Conservation (phyloP, 495 filamentous ascomycete species). For the Chaetomium cochliodes region DNA sequence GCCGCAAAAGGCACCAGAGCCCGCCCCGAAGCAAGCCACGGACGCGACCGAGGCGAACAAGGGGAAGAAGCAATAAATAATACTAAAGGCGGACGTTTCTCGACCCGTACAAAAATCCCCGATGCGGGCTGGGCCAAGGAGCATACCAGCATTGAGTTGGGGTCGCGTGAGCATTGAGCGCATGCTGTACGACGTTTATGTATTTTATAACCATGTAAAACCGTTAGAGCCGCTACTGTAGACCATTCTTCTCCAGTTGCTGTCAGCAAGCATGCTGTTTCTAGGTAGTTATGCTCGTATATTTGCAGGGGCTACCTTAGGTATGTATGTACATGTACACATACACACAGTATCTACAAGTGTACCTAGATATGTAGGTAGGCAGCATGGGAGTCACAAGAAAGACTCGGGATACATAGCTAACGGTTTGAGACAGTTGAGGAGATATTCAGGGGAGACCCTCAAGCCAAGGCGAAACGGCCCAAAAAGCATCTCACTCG, state of each 20-base stretch:
- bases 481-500: neutral
- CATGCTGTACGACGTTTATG: constrained; percentile 23
- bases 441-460: neutral
- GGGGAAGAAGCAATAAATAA: constrained; percentile 26
- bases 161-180: constrained; percentile 10
- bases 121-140: neutral
- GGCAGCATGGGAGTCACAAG: no score
- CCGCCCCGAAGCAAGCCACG: constrained; percentile 25
- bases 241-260: constrained; percentile 14
- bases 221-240: neutral
- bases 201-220: constrained; percentile 11
- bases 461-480: neutral
- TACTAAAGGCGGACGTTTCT: neutral
- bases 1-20: constrained; percentile 14
- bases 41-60: constrained; percentile 36
- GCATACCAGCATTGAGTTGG: constrained; percentile 5
- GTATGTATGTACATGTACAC: no score
- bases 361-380: no score
- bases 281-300: no score
- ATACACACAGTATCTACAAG: no score
- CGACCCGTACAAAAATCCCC: constrained; percentile 15
- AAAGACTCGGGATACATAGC: no score
- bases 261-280: neutral
- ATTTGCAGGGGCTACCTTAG: no score
- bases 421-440: no score